Evolutionary conservation across 2,329 filamentous ascomycete genomes (phyloP).

Genomic region (Cadophora gregata): DNA sequence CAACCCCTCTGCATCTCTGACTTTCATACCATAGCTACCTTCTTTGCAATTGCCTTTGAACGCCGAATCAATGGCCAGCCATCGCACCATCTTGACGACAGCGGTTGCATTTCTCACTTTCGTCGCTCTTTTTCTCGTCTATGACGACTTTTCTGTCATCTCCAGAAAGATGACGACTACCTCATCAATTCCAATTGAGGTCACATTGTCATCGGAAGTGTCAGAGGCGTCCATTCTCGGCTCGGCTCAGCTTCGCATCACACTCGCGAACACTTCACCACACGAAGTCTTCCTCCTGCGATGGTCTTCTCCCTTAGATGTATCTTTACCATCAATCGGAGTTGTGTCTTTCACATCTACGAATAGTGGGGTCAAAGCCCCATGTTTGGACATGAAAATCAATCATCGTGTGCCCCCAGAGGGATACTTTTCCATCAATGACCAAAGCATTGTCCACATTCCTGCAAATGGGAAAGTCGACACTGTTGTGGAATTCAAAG

Average conservation of each 20-base stretch:
- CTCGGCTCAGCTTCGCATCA: conserved; percentile 20
- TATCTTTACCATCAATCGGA: conserved; percentile 41
- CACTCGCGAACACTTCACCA: conserved; percentile 39
- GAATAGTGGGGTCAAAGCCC: conserved; percentile 21
- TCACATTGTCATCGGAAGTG: background rate
- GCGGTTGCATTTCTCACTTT: background rate
- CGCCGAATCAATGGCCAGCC: background rate
- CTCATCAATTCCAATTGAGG: background rate
- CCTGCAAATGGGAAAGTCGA: conserved; percentile 37
- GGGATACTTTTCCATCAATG: conserved; percentile 31
- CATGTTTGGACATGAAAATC: conserved; percentile 33
- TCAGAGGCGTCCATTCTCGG: conserved; percentile 10
- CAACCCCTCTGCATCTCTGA: no score
- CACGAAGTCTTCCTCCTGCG: conserved; percentile 44
- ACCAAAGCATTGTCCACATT: conserved; percentile 44
- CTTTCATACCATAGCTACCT: no score
- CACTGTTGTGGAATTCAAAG: conserved; percentile 35
- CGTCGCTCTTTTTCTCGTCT: background rate
- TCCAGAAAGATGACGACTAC: background rate
- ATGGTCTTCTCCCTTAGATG: conserved; percentile 48
- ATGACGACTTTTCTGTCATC: background rate
- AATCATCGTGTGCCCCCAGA: conserved; percentile 44
- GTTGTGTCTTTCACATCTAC: conserved; percentile 43
- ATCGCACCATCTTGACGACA: background rate
- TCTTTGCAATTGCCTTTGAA: background rate